Evolutionary conservation across 352 stramenopile genomes (phyloP), one percentile per base, ranked within the genome.

Genomic region (Globisporangium radiosum): DNA sequence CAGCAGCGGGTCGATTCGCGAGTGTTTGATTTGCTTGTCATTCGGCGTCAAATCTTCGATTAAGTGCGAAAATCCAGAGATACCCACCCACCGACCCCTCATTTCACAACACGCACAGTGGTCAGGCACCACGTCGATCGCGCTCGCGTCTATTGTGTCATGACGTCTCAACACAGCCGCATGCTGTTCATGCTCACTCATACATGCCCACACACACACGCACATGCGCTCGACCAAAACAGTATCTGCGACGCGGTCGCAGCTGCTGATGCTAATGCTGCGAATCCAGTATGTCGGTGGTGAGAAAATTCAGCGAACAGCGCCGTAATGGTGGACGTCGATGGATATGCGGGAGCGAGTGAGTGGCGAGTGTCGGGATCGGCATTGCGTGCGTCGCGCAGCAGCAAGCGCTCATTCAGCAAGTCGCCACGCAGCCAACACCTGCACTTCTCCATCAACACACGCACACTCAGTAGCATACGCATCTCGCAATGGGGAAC

Each of bases 401-500:
- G n/a, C 48, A 6, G 11, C 14, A 15, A 56, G 42, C 43, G 19
- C 38, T 14, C 45, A 53, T 47, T 39, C 51, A 15, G 14, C 39
- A 39, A 48, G 39, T 57, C 13, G 14, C 42, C 4, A n/a, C 52
- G 15, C 7, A 3, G 0, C n/a, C 13, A n/a, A n/a, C 47, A 52
- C 25, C 25, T 33, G 25, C 25, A 33, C 25, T 33, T 33, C 25
- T 33, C 19, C 15, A 57, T 8, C 44, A 58, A 6, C 54, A 60
- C 15, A 45, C 48, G 36, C 43, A 47, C 19, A 38, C 49, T 47
- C 0, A 7, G 45, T 6, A 50, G 42, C 4, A 10, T 4, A 9
- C 2, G 8, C 38, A 17, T 7, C 47, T 33, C 25, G 25, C 25
- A 33, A 89, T 89, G 79, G 76, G 79, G 25, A 89, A 87, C 61